A percentile compares a stretch with the other conserved stretches of the same genome.
Evolutionary conservation across 2,329 filamentous ascomycete genomes (phyloP).

Genomic region (Fusarium xylarioides): DNA sequence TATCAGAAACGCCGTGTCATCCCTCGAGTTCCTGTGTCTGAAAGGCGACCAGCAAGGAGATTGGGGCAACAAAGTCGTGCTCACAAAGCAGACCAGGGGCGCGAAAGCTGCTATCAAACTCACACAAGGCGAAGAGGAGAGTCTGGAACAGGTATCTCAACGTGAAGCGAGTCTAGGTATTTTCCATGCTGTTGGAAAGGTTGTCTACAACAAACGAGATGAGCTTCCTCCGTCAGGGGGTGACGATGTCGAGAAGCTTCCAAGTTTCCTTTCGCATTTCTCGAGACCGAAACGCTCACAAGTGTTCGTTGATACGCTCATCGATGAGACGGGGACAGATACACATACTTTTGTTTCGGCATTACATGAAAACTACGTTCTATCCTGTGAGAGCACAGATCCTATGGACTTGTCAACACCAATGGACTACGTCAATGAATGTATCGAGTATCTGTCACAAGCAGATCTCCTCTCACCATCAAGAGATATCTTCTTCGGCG

Average conservation of each 20-base stretch:
- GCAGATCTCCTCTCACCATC: constrained; percentile 85
- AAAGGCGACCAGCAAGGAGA: constrained; percentile 78
- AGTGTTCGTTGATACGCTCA: constrained; percentile 77
- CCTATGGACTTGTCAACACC: constrained; percentile 65
- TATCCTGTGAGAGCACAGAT: constrained; percentile 75
- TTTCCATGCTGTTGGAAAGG: constrained; percentile 95
- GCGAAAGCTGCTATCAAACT: constrained; percentile 66
- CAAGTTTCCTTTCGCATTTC: constrained; percentile 65
- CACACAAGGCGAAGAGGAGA: constrained; percentile 82
- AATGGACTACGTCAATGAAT: constrained; percentile 82
- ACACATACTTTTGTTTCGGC: constrained; percentile 89
- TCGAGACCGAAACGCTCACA: constrained; percentile 70
- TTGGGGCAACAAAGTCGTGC: constrained; percentile 78
- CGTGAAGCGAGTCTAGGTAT: constrained; percentile 91
- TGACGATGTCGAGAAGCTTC: constrained; percentile 63
- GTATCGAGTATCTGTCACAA: constrained; percentile 86
- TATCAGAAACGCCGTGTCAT: constrained; percentile 89
- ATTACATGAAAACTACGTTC: constrained; percentile 90
- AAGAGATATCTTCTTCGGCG: constrained; percentile 73
- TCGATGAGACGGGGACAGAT: constrained; percentile 94
- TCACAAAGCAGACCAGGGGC: constrained; percentile 73
- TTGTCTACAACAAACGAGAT: constrained; percentile 93
- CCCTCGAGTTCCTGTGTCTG: constrained; percentile 90
- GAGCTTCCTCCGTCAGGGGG: constrained; percentile 55
- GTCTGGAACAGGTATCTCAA: constrained; percentile 81